phyloP scores from a whole-genome alignment of 2,329 filamentous ascomycete species.

The Paraphaeosphaeria sporulosa region DNA sequence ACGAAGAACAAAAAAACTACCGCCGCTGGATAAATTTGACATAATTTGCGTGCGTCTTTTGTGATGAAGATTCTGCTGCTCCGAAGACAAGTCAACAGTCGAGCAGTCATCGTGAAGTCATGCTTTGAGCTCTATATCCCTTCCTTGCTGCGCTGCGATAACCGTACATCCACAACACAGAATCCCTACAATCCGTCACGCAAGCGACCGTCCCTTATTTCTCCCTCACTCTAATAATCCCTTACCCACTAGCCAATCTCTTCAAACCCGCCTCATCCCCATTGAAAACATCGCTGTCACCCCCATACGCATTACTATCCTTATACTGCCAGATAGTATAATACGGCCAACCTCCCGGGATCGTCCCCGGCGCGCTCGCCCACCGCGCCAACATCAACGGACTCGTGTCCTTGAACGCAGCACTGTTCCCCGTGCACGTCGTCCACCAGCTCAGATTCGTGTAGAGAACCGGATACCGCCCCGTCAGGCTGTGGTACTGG shows the following conservation, averaged over 20 bases:
- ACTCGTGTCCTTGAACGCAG: constrained; percentile 56
- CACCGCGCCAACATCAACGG: constrained; percentile 61
- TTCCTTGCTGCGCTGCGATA: too few species aligned
- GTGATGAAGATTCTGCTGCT: too few species aligned
- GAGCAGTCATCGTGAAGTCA: too few species aligned
- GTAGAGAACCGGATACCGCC: constrained; percentile 63
- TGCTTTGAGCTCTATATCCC: too few species aligned
- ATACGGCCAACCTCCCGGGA: constrained; percentile 62
- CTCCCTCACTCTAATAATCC: constrained; percentile 19
- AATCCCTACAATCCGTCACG: too few species aligned
- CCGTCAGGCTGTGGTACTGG: constrained; percentile 55
- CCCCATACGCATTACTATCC: constrained; percentile 58
- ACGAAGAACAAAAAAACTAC: too few species aligned
- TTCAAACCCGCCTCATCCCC: constrained; percentile 49
- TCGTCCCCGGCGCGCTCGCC: constrained; percentile 50
- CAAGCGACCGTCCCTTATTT: background rate
- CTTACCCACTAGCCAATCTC: constrained; percentile 40
- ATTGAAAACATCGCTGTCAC: constrained; percentile 63
- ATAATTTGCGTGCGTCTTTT: too few species aligned
- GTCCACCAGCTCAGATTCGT: constrained; percentile 63
- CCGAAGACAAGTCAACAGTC: too few species aligned
- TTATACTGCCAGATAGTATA: constrained; percentile 65
- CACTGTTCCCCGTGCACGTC: constrained; percentile 60
- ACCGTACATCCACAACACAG: too few species aligned
- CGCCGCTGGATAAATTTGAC: too few species aligned